Base-by-base conservation (phyloP, 2,329 filamentous ascomycete species). In the Onygenales sp. region DNA sequence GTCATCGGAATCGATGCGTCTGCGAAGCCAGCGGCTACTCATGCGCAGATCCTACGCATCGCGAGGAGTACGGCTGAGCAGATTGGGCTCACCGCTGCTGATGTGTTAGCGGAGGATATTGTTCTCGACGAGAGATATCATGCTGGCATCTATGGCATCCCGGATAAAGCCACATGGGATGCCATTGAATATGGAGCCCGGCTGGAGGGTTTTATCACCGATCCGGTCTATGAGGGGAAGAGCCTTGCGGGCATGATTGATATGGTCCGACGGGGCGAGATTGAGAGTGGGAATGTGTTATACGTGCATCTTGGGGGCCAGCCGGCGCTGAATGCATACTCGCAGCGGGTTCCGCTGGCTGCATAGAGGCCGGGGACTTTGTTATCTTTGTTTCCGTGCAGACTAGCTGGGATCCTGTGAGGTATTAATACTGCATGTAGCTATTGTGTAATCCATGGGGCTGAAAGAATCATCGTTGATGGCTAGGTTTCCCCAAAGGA, bases 151-250 rank as follows among this genome's bases (percentile, higher is more conserved):
- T 88, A 89, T 65, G 86, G 85, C 2, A 76, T 87, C 54, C 83
- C 84, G 0, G 82, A 86, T 59, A 70, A 80, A 64, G 71, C 72
- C 61, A 89, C 85, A 1, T 76, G 84, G 49, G 82, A 82, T 35
- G 85, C 84, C 0, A 88, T 89, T 64, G 78, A 78, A 66, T 83
- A 86, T 63, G 83, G 81, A 5, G 85, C 85, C 0, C 67, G 73
- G 55, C 86, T 81, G 1, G 86, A 89, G 71, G 85, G 79, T 0
- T 83, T 89, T 60, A 85, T 89, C 57, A 88, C 84, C 0, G 85
- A 89, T 63, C 85, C 85, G 0, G 85, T 89, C 1, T 89, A 89
- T 62, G 85, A 87, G 69, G 86, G 86, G 1, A 89, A 89, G 78
- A 86, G 81, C 60, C 70, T 89, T 66, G 84, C 84, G 3, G 85